These are phyloP conservation scores for Abrus precatorius DNA, from an alignment of 306 rosid genomes.

Conservation along the genomic window DNA sequence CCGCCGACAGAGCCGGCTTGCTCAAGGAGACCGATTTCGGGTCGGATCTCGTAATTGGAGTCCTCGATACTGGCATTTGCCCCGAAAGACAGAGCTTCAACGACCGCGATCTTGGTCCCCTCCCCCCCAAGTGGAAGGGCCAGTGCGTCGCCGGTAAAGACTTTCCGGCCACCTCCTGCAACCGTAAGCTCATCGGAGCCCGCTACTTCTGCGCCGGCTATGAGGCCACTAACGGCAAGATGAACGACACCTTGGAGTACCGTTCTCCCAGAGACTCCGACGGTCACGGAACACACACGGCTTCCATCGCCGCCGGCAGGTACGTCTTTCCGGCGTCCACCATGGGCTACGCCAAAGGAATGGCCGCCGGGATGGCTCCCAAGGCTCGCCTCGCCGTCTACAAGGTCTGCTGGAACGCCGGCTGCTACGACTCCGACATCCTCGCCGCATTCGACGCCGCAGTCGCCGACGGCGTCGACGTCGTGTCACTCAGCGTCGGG, in stretches of 20 bases:
- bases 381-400: constrained; percentile 85
- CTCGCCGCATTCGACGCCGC: constrained; percentile 90
- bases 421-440: constrained; percentile 86
- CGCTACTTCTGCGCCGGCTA: constrained; percentile 73
- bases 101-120: constrained; percentile 70
- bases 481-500: constrained; percentile 83
- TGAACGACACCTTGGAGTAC: constrained; percentile 75
- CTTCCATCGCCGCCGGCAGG: constrained; percentile 89
- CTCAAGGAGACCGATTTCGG: constrained; percentile 86
- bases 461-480: constrained; percentile 77
- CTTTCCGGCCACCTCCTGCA: constrained; percentile 65
- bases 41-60: constrained; percentile 92
- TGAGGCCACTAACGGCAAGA: constrained; percentile 82
- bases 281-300: constrained; percentile 91
- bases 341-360: constrained; percentile 78
- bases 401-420: constrained; percentile 87
- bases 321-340: constrained; percentile 83
- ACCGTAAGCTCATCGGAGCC: constrained; percentile 84
- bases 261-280: constrained; percentile 87
- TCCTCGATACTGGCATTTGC: constrained; percentile 84
- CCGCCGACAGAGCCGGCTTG: constrained; percentile 67
- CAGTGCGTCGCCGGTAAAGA: constrained; percentile 60
- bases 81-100: constrained; percentile 84
- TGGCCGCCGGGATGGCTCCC: constrained; percentile 93
- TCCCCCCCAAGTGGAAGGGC: constrained; percentile 86